phyloP scores from a whole-genome alignment of 345 rosid genomes.

The Moringa oleifera region DNA sequence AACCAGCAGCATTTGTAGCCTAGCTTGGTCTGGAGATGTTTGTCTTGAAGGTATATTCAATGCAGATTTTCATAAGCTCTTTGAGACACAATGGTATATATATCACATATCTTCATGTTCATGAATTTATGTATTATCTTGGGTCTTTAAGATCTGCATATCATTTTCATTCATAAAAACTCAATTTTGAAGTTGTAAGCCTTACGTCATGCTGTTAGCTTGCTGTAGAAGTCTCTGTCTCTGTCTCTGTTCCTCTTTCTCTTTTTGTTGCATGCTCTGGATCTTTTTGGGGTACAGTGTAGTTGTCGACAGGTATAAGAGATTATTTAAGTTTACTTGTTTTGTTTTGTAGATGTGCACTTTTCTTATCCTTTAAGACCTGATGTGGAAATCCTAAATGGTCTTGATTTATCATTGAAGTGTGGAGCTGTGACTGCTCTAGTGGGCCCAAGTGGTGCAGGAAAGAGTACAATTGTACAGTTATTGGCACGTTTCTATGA shows the following conservation, averaged over 20 bases:
- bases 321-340: no score
- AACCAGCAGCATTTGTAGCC: slow-evolving; percentile 37
- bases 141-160: not conserved
- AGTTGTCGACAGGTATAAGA: not conserved
- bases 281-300: not conserved
- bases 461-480: slow-evolving; percentile 94
- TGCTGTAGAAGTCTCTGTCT: not conserved
- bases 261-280: not conserved
- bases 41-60: slow-evolving; percentile 64
- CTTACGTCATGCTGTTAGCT: no score
- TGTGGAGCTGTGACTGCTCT: slow-evolving; percentile 87
- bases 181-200: no score
- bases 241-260: not conserved
- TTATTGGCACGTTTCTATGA: slow-evolving; percentile 91
- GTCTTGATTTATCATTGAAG: slow-evolving; percentile 62
- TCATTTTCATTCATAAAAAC: not conserved
- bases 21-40: slow-evolving; percentile 88
- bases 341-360: slow-evolving; percentile 62
- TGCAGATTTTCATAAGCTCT: slow-evolving; percentile 1
- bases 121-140: not conserved
- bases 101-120: slow-evolving; percentile 1
- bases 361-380: slow-evolving; percentile 90
- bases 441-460: slow-evolving; percentile 97
- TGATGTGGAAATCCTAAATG: slow-evolving; percentile 65
- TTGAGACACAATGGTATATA: slow-evolving; percentile 3